These are phyloP conservation scores for Metschnikowia arizonensis DNA, from an alignment of 805 yeast genomes.

Conservation along the genomic window DNA sequence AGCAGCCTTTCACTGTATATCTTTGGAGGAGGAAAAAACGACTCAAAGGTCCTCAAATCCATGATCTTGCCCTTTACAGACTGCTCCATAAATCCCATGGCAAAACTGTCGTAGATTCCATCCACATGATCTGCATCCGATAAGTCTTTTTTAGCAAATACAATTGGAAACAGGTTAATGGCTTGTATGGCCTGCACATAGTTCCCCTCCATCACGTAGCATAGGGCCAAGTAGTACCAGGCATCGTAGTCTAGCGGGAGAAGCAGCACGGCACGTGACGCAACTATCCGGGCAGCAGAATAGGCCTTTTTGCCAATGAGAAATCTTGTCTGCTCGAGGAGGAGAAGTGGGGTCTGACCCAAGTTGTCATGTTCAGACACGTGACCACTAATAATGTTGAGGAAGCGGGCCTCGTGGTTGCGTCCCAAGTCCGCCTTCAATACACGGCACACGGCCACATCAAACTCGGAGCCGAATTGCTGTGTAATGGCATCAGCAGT, in stretches of 20 bases:
- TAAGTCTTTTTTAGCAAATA: constrained; percentile 4
- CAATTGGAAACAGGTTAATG: constrained; percentile 71
- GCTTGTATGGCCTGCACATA: constrained; percentile 59
- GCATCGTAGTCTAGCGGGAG: constrained; percentile 74
- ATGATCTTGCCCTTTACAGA: constrained; percentile 6
- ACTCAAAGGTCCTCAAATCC: constrained; percentile 14
- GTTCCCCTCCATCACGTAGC: constrained; percentile 54
- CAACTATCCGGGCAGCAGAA: constrained; percentile 54
- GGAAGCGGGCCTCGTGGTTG: constrained; percentile 48
- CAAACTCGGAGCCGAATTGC: constrained; percentile 15
- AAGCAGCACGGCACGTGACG: constrained; percentile 56
- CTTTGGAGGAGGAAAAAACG: constrained; percentile 15
- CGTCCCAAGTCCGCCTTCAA: constrained; percentile 25
- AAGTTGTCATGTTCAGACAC: constrained; percentile 19
- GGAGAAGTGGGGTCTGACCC: constrained; percentile 54
- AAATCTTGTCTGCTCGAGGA: constrained; percentile 62
- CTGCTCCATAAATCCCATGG: constrained; percentile 10
- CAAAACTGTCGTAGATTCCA: constrained; percentile 13
- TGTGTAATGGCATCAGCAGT: constrained; percentile 38
- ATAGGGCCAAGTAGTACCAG: constrained; percentile 64
- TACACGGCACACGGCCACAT: constrained; percentile 38
- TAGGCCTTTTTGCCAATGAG: constrained; percentile 51
- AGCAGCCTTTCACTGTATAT: background rate
- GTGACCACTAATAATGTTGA: constrained; percentile 38
- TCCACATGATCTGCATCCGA: constrained; percentile 8